These are phyloP conservation scores for Inonotus hispidus DNA, from an alignment of 1,284 basidiomycete species.

Conservation along the genomic window DNA sequence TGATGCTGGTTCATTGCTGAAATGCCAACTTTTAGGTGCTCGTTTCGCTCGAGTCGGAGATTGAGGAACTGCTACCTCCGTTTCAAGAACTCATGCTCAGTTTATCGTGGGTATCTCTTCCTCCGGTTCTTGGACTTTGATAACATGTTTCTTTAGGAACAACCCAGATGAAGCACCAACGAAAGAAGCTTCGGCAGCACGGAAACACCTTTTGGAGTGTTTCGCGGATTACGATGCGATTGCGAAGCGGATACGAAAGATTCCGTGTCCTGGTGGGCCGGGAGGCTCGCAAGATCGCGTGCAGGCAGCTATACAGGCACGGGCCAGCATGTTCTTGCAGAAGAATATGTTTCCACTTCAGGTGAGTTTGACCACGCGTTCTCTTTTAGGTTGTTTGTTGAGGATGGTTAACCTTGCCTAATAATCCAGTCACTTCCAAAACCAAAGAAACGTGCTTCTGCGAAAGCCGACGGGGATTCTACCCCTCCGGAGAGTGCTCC, in stretches of 20 bases:
- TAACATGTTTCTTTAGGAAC: background rate
- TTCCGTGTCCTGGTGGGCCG: constrained; percentile 54
- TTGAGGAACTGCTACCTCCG: constrained; percentile 60
- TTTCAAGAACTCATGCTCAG: constrained; percentile 64
- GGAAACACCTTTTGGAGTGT: constrained; percentile 77
- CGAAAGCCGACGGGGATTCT: constrained; percentile 22
- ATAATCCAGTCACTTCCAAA: constrained; percentile 54
- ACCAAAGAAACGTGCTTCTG: constrained; percentile 36
- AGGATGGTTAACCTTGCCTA: background rate
- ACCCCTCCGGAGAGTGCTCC: constrained; percentile 22
- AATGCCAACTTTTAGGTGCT: constrained; percentile 46
- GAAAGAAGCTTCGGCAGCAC: constrained; percentile 61
- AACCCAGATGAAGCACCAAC: constrained; percentile 58
- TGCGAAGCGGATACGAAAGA: constrained; percentile 74
- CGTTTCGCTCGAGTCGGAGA: constrained; percentile 71
- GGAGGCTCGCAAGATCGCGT: constrained; percentile 80
- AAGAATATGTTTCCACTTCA: constrained; percentile 85
- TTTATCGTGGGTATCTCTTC: constrained; percentile 39
- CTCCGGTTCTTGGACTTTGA: background rate
- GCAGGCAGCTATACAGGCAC: constrained; percentile 73
- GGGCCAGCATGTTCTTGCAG: constrained; percentile 80
- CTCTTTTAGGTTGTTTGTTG: background rate
- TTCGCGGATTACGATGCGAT: constrained; percentile 88
- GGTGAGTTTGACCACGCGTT: constrained; percentile 34
- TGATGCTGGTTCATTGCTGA: background rate